Percentiles rank a stretch among this genome's conserved stretches.
These are phyloP conservation scores for Irpex rosettiformis DNA, from an alignment of 1,284 basidiomycete genomes.

Conservation along the genomic window DNA sequence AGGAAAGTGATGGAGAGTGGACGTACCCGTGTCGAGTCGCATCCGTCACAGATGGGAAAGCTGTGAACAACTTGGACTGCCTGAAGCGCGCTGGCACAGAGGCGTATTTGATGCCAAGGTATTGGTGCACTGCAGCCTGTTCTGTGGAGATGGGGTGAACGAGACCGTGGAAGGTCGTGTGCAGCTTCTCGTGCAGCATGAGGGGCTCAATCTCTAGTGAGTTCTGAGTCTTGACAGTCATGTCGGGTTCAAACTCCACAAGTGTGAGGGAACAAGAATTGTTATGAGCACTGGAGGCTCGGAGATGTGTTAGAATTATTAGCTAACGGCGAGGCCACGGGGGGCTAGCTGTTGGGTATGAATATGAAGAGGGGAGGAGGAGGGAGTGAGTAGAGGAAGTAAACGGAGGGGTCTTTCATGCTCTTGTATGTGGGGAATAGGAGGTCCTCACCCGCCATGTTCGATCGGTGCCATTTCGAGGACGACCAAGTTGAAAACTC, in stretches of 20 bases:
- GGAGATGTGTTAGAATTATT: constrained; percentile 6
- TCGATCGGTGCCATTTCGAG: constrained; percentile 20
- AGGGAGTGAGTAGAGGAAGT: constrained; percentile 12
- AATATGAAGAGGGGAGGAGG: not conserved
- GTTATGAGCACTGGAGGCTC: constrained; percentile 11
- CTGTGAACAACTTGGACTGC: constrained; percentile 56
- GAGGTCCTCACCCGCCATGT: constrained; percentile 19
- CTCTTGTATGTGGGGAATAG: constrained; percentile 22
- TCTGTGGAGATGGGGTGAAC: constrained; percentile 55
- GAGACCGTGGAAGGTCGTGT: constrained; percentile 62
- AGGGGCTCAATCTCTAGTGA: constrained; percentile 22
- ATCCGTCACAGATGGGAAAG: constrained; percentile 54
- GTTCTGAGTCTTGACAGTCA: constrained; percentile 26
- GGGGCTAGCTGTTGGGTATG: constrained; percentile 12
- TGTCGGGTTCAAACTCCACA: constrained; percentile 12
- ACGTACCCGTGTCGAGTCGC: constrained; percentile 61
- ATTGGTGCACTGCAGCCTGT: constrained; percentile 60
- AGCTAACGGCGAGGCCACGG: constrained; percentile 16
- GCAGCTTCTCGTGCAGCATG: constrained; percentile 50
- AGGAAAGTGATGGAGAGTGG: constrained; percentile 14
- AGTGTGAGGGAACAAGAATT: not conserved
- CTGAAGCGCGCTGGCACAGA: constrained; percentile 70
- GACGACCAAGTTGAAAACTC: constrained; percentile 19
- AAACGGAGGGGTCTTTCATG: constrained; percentile 9
- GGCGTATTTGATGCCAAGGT: constrained; percentile 72